phyloP scores from a whole-genome alignment of 768 basidiomycete species.

The Phylloporus arenicola region DNA sequence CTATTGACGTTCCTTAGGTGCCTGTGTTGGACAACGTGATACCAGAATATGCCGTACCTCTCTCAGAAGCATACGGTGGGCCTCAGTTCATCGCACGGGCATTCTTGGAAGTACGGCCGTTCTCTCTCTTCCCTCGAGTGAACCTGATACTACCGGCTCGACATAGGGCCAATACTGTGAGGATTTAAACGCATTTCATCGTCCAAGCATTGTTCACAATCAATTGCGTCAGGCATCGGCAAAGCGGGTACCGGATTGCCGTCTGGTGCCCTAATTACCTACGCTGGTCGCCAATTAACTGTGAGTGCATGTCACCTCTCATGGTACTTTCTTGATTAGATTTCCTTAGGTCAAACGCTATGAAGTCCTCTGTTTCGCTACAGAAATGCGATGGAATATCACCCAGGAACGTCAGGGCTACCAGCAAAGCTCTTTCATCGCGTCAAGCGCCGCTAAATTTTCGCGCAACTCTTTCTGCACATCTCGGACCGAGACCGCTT shows the following conservation, averaged over 20 bases:
- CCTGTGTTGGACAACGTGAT: slow-evolving; percentile 24
- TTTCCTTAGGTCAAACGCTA: slow-evolving; percentile 20
- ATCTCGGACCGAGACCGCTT: not conserved
- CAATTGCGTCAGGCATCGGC: slow-evolving; percentile 17
- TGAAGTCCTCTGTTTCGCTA: slow-evolving; percentile 28
- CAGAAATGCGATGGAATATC: slow-evolving; percentile 22
- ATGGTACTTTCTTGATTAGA: not conserved
- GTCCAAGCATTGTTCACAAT: not conserved
- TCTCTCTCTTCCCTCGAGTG: not conserved
- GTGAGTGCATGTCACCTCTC: slow-evolving; percentile 7
- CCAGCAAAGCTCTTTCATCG: slow-evolving; percentile 18
- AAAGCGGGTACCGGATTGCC: slow-evolving; percentile 25
- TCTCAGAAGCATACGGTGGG: slow-evolving; percentile 23
- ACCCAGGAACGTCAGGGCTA: not conserved
- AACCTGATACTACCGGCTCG: not conserved
- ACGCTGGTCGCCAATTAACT: slow-evolving; percentile 19
- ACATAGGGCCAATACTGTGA: slow-evolving; percentile 25
- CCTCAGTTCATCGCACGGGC: slow-evolving; percentile 27
- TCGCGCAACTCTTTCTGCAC: not conserved
- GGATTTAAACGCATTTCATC: not conserved
- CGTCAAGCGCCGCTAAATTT: slow-evolving; percentile 4
- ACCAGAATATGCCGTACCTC: slow-evolving; percentile 26
- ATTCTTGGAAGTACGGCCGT: slow-evolving; percentile 16
- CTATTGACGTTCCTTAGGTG: slow-evolving; percentile 18
- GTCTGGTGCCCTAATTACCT: slow-evolving; percentile 21